Evolutionary conservation across 352 stramenopile species (phyloP), one percentile per base, ranked within the genome.

Genomic region (Albugo candida): DNA sequence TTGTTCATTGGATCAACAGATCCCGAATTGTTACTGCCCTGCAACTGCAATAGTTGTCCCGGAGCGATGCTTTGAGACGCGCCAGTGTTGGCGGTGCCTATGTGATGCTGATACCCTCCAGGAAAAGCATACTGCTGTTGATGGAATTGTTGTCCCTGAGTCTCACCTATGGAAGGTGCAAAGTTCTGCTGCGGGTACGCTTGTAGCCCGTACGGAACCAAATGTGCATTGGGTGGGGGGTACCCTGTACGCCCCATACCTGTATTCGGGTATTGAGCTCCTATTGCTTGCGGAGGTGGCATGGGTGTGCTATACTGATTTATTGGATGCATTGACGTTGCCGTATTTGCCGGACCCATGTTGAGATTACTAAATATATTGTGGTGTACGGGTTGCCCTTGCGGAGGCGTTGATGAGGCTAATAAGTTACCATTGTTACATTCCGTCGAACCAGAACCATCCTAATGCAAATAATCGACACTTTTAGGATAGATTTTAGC

Each of bases 161-260:
- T 17, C 40, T 36, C 40, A 21, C 24, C 34, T 75, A 54, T 19
- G 48, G 45, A 47, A 45, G 39, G 44, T 54, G 51, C 51, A 53
- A 47, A 27, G 6, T 19, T 21, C 42, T 43, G 17, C 36, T 42
- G 44, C 14, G 49, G 56, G 27, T 64, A 58, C 5, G 47, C 24
- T 5, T 41, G 58, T 42, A 83, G 61, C 20, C 74, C 74, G 53
- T 83, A 86, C 51, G 73, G 73, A 24, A 67, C 80, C 67, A 86
- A 77, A 53, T 86, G 74, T 64, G 77, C 77, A 67, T 77, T 73
- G 27, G 50, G 59, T 14, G 63, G 56, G 47, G 74, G 78, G 58
- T 78, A 69, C 52, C 80, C 60, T 36, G 68, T 61, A 48, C 36
- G 27, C 20, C 61, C 66, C 50, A 70, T 63, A 17, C 58, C 60